These are phyloP conservation scores for Hypoxylon subgilvum DNA, from an alignment of 495 filamentous ascomycete genomes.

Conservation along the genomic window DNA sequence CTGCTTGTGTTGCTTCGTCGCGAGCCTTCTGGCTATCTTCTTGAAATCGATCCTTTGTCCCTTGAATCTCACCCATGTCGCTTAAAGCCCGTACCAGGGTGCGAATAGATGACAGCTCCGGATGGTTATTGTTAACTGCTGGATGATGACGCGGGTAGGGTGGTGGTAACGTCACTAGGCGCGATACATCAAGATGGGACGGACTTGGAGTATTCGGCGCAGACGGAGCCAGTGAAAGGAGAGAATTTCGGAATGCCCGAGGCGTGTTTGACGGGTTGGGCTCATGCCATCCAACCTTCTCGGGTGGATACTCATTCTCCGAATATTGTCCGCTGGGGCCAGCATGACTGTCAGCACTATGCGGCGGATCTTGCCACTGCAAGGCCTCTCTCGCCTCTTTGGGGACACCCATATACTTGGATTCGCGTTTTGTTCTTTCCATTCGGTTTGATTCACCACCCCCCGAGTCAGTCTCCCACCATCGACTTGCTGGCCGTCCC, in stretches of 20 bases:
- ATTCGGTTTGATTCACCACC: constrained; percentile 55
- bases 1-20: constrained; percentile 50
- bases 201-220: constrained; percentile 53
- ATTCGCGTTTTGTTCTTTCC: constrained; percentile 82
- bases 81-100: constrained; percentile 75
- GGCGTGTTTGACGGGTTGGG: constrained; percentile 48
- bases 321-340: constrained; percentile 48
- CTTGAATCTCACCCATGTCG: constrained; percentile 74
- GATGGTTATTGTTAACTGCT: constrained; percentile 94
- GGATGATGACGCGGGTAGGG: constrained; percentile 93
- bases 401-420: constrained; percentile 92
- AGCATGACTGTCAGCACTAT: constrained; percentile 43
- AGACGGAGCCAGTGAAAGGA: constrained; percentile 46
- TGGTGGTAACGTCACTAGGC: constrained; percentile 89
- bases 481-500: constrained; percentile 85
- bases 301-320: constrained; percentile 76
- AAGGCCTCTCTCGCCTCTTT: constrained; percentile 71
- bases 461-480: constrained; percentile 88
- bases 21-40: constrained; percentile 51
- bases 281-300: constrained; percentile 84
- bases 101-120: constrained; percentile 79
- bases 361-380: constrained; percentile 59
- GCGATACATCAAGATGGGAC: constrained; percentile 78
- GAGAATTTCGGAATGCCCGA: constrained; percentile 45
- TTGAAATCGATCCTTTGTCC: constrained; percentile 66